These are phyloP conservation scores for Saccharomycopsis sp. DNA, from an alignment of 805 yeast species.

Conservation along the genomic window DNA sequence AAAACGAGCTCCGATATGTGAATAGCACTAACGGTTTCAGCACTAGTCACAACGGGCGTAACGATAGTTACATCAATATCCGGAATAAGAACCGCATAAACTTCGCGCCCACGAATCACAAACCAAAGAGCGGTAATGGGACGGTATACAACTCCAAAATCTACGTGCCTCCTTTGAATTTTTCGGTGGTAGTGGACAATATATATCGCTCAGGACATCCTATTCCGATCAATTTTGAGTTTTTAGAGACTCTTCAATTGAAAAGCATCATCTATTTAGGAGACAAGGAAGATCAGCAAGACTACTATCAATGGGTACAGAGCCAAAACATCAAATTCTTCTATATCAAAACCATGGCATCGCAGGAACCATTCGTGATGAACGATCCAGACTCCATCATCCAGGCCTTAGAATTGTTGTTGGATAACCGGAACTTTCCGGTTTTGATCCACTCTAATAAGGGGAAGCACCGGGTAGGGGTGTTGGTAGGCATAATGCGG, in stretches of 20 bases:
- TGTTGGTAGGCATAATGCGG: slow-evolving; percentile 84
- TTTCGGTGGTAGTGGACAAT: slow-evolving; percentile 80
- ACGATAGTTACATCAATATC: slow-evolving; percentile 22
- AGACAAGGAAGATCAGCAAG: slow-evolving; percentile 61
- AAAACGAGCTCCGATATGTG: neutral
- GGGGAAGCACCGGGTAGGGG: slow-evolving; percentile 96
- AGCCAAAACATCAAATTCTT: slow-evolving; percentile 42
- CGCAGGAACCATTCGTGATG: slow-evolving; percentile 65
- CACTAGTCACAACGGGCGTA: no score
- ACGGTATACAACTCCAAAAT: slow-evolving; percentile 34
- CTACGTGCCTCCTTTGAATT: slow-evolving; percentile 86
- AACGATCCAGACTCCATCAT: slow-evolving; percentile 52
- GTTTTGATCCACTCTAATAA: slow-evolving; percentile 87
- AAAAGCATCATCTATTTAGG: slow-evolving; percentile 79
- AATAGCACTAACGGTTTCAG: neutral
- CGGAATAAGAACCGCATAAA: slow-evolving; percentile 19
- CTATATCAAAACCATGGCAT: slow-evolving; percentile 59
- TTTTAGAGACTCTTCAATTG: slow-evolving; percentile 58
- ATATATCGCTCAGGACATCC: slow-evolving; percentile 94
- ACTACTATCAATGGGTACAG: slow-evolving; percentile 64
- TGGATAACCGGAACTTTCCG: slow-evolving; percentile 72
- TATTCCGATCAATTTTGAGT: slow-evolving; percentile 77
- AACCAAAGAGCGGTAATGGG: slow-evolving; percentile 21
- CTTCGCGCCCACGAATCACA: slow-evolving; percentile 7
- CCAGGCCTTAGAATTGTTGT: slow-evolving; percentile 46